phyloP scores from a whole-genome alignment of 2,329 filamentous ascomycete genomes.

The Chalaropsis ovoidea region DNA sequence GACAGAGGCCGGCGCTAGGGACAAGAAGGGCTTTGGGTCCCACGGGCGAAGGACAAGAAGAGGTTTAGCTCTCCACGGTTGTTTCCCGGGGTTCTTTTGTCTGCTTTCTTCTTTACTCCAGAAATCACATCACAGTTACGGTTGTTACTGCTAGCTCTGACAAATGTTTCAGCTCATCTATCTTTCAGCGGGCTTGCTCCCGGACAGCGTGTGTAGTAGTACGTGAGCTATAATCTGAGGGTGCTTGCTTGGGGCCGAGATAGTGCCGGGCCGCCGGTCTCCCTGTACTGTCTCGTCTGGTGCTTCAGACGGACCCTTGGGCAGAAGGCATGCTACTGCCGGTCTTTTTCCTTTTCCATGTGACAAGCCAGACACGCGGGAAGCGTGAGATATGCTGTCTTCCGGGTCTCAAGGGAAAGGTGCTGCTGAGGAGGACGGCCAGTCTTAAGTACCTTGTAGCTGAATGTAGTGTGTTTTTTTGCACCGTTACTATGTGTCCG shows the following conservation, averaged over 20 bases:
- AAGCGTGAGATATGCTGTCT: not conserved
- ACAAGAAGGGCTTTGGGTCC: too few relatives aligned
- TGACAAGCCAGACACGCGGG: not conserved
- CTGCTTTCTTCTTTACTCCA: not conserved
- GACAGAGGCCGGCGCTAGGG: not conserved
- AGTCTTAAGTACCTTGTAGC: too few relatives aligned
- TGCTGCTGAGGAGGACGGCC: not conserved
- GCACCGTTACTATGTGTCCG: too few relatives aligned
- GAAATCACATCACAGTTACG: not conserved
- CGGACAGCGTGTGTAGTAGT: too few relatives aligned
- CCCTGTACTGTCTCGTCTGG: not conserved
- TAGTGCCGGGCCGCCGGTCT: not conserved
- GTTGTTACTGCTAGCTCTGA: not conserved
- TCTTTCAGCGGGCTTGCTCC: not conserved
- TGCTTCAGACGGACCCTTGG: not conserved
- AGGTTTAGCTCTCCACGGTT: too few relatives aligned
- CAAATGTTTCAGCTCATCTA: not conserved
- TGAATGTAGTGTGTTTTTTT: not conserved
- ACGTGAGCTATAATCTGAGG: too few relatives aligned
- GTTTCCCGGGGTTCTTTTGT: not conserved
- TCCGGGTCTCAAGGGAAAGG: not conserved
- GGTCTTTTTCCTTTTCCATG: not conserved
- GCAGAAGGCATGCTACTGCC: not conserved
- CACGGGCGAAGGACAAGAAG: too few relatives aligned
- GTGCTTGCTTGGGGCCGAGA: not conserved